Evolutionary conservation across 768 basidiomycete species (phyloP).

Genomic region (Tylopilus balloui): DNA sequence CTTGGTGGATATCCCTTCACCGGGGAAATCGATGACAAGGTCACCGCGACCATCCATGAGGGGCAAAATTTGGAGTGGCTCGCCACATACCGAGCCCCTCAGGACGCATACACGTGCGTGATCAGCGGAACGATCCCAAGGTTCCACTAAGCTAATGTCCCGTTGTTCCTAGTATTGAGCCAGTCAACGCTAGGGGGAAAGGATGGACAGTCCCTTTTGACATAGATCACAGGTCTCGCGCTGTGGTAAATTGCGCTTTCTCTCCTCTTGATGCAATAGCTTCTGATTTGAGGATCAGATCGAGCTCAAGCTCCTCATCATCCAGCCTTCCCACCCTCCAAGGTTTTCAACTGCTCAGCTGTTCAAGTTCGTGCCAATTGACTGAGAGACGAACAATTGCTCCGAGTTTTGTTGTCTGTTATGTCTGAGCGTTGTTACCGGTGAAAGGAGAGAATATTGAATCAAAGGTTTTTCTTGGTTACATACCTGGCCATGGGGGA

Average conservation of each 20-base stretch:
- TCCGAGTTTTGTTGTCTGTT: no score
- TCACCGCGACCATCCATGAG: not conserved
- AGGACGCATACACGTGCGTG: not conserved
- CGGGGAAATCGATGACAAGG: not conserved
- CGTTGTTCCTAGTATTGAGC: not conserved
- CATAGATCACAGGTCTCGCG: not conserved
- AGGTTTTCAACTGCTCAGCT: not conserved
- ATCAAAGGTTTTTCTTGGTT: not conserved
- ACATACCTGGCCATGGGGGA: not conserved
- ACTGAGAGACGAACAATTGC: no score
- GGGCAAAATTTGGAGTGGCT: not conserved
- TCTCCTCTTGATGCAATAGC: no score
- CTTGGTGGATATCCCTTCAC: not conserved
- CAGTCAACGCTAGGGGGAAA: not conserved
- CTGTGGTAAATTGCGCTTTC: not conserved
- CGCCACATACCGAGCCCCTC: not conserved
- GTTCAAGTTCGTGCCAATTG: not conserved
- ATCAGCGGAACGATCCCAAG: not conserved
- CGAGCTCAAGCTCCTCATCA: not conserved
- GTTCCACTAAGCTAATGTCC: no score
- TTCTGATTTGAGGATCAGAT: not conserved
- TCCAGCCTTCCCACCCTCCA: not conserved
- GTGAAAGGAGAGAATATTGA: not conserved
- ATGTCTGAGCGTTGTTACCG: not conserved
- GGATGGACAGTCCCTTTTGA: not conserved